These are phyloP conservation scores for Xylaria sp. DNA, from an alignment of 2,329 filamentous ascomycete species.

Conservation along the genomic window DNA sequence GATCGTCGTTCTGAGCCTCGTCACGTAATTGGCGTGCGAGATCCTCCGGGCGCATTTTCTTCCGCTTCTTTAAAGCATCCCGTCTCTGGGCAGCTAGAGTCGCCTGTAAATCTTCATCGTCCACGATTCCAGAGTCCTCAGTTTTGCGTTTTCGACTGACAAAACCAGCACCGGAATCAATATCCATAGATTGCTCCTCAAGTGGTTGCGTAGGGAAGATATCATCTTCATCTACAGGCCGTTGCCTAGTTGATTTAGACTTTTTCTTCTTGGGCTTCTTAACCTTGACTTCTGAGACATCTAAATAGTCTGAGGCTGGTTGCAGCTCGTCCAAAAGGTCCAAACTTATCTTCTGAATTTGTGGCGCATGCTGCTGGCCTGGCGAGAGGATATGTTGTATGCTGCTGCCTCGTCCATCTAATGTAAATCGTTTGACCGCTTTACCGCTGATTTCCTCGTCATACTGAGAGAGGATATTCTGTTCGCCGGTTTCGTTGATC, in stretches of 20 bases:
- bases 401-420: slow-evolving; percentile 77
- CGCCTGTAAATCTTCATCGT: slow-evolving; percentile 91
- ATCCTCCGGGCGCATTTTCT: slow-evolving; percentile 84
- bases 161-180: slow-evolving; percentile 64
- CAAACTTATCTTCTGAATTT: slow-evolving; percentile 74
- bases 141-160: slow-evolving; percentile 66
- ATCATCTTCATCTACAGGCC: slow-evolving; percentile 67
- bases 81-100: slow-evolving; percentile 83
- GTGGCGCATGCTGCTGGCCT: slow-evolving; percentile 63
- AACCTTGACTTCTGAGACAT: slow-evolving; percentile 84
- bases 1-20: slow-evolving; percentile 59
- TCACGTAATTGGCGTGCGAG: slow-evolving; percentile 79
- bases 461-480: slow-evolving; percentile 82
- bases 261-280: slow-evolving; percentile 96
- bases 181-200: slow-evolving; percentile 69
- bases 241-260: slow-evolving; percentile 74
- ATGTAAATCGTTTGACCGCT: slow-evolving; percentile 84
- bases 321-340: slow-evolving; percentile 67
- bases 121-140: slow-evolving; percentile 73
- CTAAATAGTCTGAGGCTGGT: slow-evolving; percentile 84
- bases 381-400: slow-evolving; percentile 64
- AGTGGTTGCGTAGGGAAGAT: slow-evolving; percentile 54
- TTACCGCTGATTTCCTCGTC: slow-evolving; percentile 95
- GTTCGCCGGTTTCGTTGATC: slow-evolving; percentile 67
- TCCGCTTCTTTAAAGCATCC: slow-evolving; percentile 87